Conservation (phyloP, 2,329 filamentous ascomycete genomes). For the Botrytis fabae region DNA sequence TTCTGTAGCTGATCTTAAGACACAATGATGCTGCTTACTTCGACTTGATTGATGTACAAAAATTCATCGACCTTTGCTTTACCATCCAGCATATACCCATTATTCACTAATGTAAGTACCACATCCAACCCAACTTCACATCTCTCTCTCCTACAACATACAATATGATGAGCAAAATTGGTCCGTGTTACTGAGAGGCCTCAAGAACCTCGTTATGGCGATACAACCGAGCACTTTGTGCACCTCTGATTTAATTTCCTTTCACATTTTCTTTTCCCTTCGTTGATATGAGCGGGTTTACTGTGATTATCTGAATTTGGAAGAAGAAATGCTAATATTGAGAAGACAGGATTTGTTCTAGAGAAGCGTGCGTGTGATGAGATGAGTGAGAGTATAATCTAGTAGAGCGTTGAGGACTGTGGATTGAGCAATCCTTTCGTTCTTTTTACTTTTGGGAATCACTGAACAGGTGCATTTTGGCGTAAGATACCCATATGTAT, state of each 20-base stretch:
- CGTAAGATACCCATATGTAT: not conserved
- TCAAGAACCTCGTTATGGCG: slow-evolving; percentile 20
- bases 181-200: slow-evolving; percentile 23
- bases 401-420: not conserved
- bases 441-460: not conserved
- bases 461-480: not conserved
- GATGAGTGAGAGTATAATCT: not conserved
- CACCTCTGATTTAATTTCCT: slow-evolving; percentile 6
- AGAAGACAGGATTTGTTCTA: not conserved
- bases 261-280: not conserved
- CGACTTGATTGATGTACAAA: not conserved
- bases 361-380: not conserved
- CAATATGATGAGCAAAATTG: slow-evolving; percentile 21
- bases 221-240: slow-evolving; percentile 21
- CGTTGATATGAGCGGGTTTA: not conserved
- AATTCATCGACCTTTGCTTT: not conserved
- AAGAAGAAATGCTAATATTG: not conserved
- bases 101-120: not conserved
- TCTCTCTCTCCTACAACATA: not conserved
- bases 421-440: not conserved
- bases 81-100: not conserved
- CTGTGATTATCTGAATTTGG: accelerated
- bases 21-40: not conserved
- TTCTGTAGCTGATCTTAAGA: not conserved
- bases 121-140: not conserved